Base-by-base conservation (phyloP, 768 basidiomycete species). In the Leccinum incarnatum region DNA sequence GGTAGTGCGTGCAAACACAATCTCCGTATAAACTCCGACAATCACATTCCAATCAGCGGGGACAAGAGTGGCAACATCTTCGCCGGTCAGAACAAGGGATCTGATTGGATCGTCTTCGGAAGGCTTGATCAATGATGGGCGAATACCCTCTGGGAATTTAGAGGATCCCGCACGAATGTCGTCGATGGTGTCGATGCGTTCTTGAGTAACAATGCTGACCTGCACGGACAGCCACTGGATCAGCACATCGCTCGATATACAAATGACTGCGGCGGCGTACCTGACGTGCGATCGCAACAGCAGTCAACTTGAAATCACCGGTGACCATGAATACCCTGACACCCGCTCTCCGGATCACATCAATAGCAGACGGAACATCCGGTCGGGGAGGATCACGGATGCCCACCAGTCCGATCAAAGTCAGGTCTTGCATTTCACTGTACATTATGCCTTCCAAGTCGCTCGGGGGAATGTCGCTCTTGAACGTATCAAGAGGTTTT, bases 281-380 rank as follows among this genome's bases (percentile, higher is more conserved):
- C 62, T 78, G 75, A 37, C 74, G 70, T 0, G 78, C 80, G 53
- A 84, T 84, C 5, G 81, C 76, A 6, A 77, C 74, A 0, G 83
- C 83, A 0, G 83, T 84, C 61, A 81, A 69, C 49, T 78, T 72
- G 68, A 82, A 82, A 65, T 84, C 83, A 50, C 83, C 83, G 0
- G 83, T 84, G 23, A 84, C 74, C 81, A 84, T 84, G 58, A 81
- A 78, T 17, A 83, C 78, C 23, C 78, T 75, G 51, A 82, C 77
- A 21, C 84, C 83, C 1, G 84, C 84, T 53, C 71, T 67, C 23
- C 79, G 71, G 63, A 80, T 81, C 50, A 78, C 72, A 3, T 72
- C 60, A 2, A 86, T 80, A 7, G 84, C 77, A 0, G 68, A 71
- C 2, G 75, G 74, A n/a, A 79, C 78, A 54, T 84, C 79, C 11